A percentile compares a stretch with the other conserved stretches of the same genome.
phyloP scores from a whole-genome alignment of 1,284 basidiomycete genomes.

The Fomitopsis pinicola region DNA sequence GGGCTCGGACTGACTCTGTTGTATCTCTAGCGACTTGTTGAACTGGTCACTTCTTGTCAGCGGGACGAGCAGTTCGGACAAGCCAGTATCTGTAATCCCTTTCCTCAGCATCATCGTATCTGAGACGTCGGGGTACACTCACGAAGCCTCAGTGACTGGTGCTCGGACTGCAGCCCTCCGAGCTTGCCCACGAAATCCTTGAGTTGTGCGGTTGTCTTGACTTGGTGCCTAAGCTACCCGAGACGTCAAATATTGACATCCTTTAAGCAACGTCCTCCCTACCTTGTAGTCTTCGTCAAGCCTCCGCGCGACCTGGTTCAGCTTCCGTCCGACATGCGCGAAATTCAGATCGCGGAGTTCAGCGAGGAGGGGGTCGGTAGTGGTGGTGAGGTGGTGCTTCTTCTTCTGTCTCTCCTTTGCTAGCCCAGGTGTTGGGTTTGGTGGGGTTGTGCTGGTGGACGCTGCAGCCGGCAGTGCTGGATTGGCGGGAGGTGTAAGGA shows the following conservation, averaged over 20 bases:
- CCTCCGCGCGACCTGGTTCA: conserved; percentile 80
- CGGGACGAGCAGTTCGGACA: conserved; percentile 89
- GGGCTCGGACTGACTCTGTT: conserved; percentile 72
- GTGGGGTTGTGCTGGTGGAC: conserved; percentile 39
- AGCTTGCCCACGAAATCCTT: conserved; percentile 94
- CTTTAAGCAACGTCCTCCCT: conserved; percentile 8
- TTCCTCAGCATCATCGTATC: background rate
- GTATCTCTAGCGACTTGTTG: conserved; percentile 90
- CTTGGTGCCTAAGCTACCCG: conserved; percentile 61
- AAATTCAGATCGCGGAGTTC: conserved; percentile 94
- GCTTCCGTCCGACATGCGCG: conserved; percentile 81
- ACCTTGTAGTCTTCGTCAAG: conserved; percentile 93
- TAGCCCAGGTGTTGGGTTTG: conserved; percentile 29
- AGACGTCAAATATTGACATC: conserved; percentile 13
- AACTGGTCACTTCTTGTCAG: conserved; percentile 87
- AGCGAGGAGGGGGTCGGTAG: conserved; percentile 78
- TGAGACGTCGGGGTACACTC: conserved; percentile 24
- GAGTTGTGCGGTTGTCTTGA: conserved; percentile 91
- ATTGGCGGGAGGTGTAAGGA: conserved; percentile 55
- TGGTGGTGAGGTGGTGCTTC: conserved; percentile 78
- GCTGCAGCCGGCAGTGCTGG: conserved; percentile 41
- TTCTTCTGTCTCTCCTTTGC: conserved; percentile 83
- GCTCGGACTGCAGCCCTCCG: conserved; percentile 87
- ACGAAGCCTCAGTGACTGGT: conserved; percentile 88
- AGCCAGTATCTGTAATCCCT: conserved; percentile 74